Evolutionary conservation across 176 grass and related monocot genomes (phyloP).

Genomic region (Rhipidocladum racemiflorum): DNA sequence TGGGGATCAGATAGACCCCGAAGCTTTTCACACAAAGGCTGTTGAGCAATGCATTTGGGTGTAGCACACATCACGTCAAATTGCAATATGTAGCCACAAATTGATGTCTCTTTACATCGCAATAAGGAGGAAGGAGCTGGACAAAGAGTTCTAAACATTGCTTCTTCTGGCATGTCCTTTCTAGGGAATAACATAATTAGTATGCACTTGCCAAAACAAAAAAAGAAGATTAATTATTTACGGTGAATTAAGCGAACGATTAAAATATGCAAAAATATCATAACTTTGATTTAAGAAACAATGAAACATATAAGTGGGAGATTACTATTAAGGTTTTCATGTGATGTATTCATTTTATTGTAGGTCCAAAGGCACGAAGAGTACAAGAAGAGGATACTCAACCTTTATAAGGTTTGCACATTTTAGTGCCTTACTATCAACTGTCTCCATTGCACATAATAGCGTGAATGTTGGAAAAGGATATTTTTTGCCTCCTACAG

Average conservation of each 20-base stretch:
- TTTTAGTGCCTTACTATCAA: too few species aligned
- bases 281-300: too few species aligned
- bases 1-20: constrained; percentile 47
- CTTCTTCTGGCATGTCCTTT: constrained; percentile 34
- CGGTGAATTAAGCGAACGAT: constrained; percentile 11
- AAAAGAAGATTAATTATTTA: constrained; percentile 21
- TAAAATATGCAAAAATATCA: too few species aligned
- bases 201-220: constrained; percentile 19
- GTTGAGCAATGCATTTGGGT: constrained; percentile 38
- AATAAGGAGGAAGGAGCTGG: neutral
- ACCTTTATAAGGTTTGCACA: too few species aligned
- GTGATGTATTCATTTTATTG: too few species aligned
- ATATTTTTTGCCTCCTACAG: too few species aligned
- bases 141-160: constrained; percentile 3
- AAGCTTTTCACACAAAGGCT: constrained; percentile 13
- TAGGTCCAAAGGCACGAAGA: too few species aligned
- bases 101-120: neutral
- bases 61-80: constrained; percentile 41
- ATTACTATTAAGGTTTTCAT: too few species aligned
- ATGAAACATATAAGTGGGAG: too few species aligned
- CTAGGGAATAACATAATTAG: constrained; percentile 35
- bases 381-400: too few species aligned
- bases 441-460: too few species aligned
- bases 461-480: too few species aligned
- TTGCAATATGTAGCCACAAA: constrained; percentile 15